Evolutionary conservation across 768 basidiomycete species (phyloP), one percentile per base, ranked within the genome.

Genomic region (Dioszegia crocea): DNA sequence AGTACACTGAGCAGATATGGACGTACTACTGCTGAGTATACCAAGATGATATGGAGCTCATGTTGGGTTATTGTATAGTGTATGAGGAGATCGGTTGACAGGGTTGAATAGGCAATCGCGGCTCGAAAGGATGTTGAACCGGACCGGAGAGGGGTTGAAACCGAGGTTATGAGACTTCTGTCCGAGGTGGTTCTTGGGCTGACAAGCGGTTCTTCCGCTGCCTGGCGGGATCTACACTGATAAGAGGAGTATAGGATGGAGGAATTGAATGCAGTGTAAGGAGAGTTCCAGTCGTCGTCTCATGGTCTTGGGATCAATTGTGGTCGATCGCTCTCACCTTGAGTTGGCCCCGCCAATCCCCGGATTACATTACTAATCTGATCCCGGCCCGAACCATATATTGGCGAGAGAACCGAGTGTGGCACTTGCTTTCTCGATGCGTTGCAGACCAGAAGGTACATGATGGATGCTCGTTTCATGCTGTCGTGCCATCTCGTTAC

Each of bases 21-120:
- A 53, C 61, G 8, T 21, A 62, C 61, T 62, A 62, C 30, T 56
- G 45, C 24, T 62, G 57, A 23, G 55, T 56, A 31, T 61, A 61
- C 60, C 60, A 61, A 19, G 47, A 49, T 14, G 60, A 57, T 6
- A 59, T 39, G 39, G 47, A 14, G 10, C 39, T 53, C 51, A 53
- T 53, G 6, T 3, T 40, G 23, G 3, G 14, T 26, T 14, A 14
- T 23, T 10, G 19, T 47, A 47, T 24, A 17, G 8, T 43, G 21
- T 43, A 8, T 8, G 21, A 43, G 14, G 40, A 19, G 9, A 21
- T 36, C 1, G 10, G 21, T 3, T 40, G 21, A 39, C 2, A 38
- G 19, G 17, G 23, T 4, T 11, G 49, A 19, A 30, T 19, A 14
- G 33, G 19, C 33, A 33, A 33, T 33, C 33, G 33, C 6, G 33